phyloP scores from a whole-genome alignment of 495 filamentous ascomycete genomes.

The Annulohypoxylon nitens region DNA sequence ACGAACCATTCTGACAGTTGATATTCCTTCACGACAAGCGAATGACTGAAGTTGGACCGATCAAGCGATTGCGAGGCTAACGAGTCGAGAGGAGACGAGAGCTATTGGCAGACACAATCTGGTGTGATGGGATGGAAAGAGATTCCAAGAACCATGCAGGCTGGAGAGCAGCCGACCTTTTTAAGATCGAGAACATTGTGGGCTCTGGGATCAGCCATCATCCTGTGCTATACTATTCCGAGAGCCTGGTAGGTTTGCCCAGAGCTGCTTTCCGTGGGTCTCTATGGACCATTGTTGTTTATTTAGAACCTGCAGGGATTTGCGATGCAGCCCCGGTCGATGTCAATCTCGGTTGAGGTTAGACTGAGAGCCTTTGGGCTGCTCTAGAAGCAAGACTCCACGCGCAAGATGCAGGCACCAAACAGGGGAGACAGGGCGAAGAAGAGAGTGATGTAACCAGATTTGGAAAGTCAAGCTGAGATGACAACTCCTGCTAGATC shows the following conservation, averaged over 20 bases:
- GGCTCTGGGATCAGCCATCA: slow-evolving; percentile 19
- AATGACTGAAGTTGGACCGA: slow-evolving; percentile 52
- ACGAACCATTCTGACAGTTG: slow-evolving; percentile 47
- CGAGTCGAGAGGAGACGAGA: slow-evolving; percentile 18
- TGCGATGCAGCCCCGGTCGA: slow-evolving; percentile 20
- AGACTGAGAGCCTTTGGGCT: slow-evolving; percentile 20
- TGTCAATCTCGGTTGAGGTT: slow-evolving; percentile 35
- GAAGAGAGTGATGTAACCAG: slow-evolving; percentile 24
- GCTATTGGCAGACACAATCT: slow-evolving; percentile 40
- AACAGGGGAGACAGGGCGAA: slow-evolving; percentile 12
- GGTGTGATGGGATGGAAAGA: slow-evolving; percentile 34
- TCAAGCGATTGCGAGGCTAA: slow-evolving; percentile 38
- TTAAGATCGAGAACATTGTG: slow-evolving; percentile 27
- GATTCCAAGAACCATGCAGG: neutral
- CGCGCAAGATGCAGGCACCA: slow-evolving; percentile 39
- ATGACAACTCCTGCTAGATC: slow-evolving; percentile 29
- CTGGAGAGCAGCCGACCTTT: slow-evolving; percentile 27
- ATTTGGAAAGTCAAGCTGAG: slow-evolving; percentile 38
- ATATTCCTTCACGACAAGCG: slow-evolving; percentile 45
- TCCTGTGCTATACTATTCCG: slow-evolving; percentile 32
- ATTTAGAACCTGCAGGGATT: slow-evolving; percentile 40
- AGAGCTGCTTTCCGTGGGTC: slow-evolving; percentile 27
- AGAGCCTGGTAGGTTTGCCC: slow-evolving; percentile 39
- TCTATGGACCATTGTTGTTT: slow-evolving; percentile 32
- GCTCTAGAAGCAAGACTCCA: slow-evolving; percentile 26